phyloP scores from a whole-genome alignment of 2,329 filamentous ascomycete genomes.

The Aspergillus luchuensis region DNA sequence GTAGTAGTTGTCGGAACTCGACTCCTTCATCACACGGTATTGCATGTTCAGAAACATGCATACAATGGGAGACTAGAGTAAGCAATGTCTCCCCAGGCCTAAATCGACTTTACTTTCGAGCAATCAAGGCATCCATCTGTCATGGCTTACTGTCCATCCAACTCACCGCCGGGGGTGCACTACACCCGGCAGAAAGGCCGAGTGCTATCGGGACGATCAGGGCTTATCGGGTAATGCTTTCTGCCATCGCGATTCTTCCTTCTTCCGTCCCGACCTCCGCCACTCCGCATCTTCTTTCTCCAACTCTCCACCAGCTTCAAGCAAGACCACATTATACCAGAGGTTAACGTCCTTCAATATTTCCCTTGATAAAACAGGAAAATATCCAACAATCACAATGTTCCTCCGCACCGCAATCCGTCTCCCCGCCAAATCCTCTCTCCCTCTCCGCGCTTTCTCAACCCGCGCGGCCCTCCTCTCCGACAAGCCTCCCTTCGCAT shows the following conservation, averaged over 20 bases:
- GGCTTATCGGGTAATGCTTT: slow-evolving; percentile 5
- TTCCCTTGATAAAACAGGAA: slow-evolving; percentile 8
- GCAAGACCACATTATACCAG: neutral
- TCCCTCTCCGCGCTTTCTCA: neutral
- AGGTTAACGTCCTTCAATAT: too few relatives aligned
- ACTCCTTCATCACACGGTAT: too few relatives aligned
- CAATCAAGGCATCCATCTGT: neutral
- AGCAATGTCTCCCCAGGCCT: too few relatives aligned
- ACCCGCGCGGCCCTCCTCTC: neutral
- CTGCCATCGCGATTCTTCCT: slow-evolving; percentile 2
- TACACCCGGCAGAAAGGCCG: neutral
- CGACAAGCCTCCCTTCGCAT: slow-evolving; percentile 34
- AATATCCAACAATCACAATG: neutral
- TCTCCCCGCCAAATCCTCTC: neutral
- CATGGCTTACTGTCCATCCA: neutral
- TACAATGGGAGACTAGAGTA: neutral
- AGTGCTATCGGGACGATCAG: slow-evolving; percentile 8
- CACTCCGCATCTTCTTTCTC: slow-evolving; percentile 4
- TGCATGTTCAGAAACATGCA: neutral
- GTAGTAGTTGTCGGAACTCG: neutral
- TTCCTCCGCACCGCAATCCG: neutral
- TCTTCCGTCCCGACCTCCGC: slow-evolving; percentile 4
- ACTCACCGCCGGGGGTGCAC: too few relatives aligned
- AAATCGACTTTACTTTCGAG: neutral
- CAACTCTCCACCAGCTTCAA: neutral